A percentile compares a stretch with the other conserved stretches of the same genome.
These are phyloP conservation scores for Colletotrichum caudatum DNA, from an alignment of 2,329 filamentous ascomycete genomes.

Conservation along the genomic window DNA sequence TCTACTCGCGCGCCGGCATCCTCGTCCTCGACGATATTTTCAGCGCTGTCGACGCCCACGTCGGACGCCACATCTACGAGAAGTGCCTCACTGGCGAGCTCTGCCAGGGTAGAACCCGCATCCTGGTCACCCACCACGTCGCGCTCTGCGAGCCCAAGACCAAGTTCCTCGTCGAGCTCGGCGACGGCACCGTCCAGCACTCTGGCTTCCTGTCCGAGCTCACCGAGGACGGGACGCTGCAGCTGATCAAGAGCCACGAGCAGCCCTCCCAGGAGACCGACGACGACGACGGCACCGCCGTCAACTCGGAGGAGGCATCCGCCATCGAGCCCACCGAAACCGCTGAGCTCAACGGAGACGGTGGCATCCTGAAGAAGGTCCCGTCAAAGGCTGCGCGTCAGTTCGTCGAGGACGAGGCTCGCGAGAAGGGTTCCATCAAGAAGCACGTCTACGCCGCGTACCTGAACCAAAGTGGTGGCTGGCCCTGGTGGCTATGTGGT, in stretches of 20 bases:
- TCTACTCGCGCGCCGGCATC: slow-evolving; percentile 83
- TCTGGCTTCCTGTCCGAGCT: slow-evolving; percentile 75
- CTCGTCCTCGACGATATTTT: slow-evolving; percentile 87
- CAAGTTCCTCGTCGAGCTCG: slow-evolving; percentile 80
- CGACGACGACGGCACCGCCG: slow-evolving; percentile 66
- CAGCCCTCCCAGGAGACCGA: slow-evolving; percentile 58
- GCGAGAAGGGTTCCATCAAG: slow-evolving; percentile 77
- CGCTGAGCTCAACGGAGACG: slow-evolving; percentile 53
- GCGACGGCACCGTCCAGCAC: slow-evolving; percentile 73
- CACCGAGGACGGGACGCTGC: slow-evolving; percentile 66
- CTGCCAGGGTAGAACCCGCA: slow-evolving; percentile 76
- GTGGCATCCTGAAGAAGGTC: slow-evolving; percentile 60
- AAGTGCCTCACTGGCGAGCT: slow-evolving; percentile 79
- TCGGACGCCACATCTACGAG: slow-evolving; percentile 83
- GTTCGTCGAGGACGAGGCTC: slow-evolving; percentile 81
- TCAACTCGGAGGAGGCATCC: slow-evolving; percentile 66
- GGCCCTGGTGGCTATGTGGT: slow-evolving; percentile 68
- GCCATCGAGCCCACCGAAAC: slow-evolving; percentile 43
- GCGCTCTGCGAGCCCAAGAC: slow-evolving; percentile 76
- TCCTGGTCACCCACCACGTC: slow-evolving; percentile 85
- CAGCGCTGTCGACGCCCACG: slow-evolving; percentile 84
- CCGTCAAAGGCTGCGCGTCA: slow-evolving; percentile 70
- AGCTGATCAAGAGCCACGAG: slow-evolving; percentile 69
- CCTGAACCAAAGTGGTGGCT: slow-evolving; percentile 73
- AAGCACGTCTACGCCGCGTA: slow-evolving; percentile 76